Percentiles rank a stretch among this genome's conserved stretches.
Conservation (phyloP, 2,329 filamentous ascomycete genomes). For the Beauveria varroae region DNA sequence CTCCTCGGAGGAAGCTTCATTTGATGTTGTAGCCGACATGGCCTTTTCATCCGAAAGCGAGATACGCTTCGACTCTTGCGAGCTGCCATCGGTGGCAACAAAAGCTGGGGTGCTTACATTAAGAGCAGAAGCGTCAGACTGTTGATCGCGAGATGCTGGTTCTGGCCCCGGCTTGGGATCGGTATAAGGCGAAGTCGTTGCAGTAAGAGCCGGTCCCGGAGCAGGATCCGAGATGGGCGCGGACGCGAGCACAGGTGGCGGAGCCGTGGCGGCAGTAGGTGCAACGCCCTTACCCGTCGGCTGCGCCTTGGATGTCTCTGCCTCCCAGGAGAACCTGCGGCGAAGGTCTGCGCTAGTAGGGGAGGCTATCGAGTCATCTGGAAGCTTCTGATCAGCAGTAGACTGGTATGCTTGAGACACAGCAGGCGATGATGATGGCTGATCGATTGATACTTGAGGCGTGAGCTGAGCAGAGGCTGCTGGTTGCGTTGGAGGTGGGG, state of each 20-base stretch:
- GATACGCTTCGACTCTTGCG: slow-evolving; percentile 20
- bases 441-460: not conserved
- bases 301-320: slow-evolving; percentile 11
- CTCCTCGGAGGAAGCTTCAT: slow-evolving; percentile 29
- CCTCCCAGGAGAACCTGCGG: slow-evolving; percentile 33
- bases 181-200: not conserved
- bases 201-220: not conserved
- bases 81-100: not conserved
- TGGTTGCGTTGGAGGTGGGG: not conserved
- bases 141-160: slow-evolving; percentile 7
- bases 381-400: not conserved
- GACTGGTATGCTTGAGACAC: not conserved
- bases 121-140: not conserved
- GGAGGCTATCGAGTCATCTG: not conserved
- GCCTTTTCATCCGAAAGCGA: slow-evolving; percentile 41
- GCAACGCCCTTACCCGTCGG: not conserved
- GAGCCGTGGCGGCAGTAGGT: not conserved
- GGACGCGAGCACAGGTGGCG: not conserved
- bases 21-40: slow-evolving; percentile 26
- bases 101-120: not conserved
- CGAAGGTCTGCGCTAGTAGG: slow-evolving; percentile 13
- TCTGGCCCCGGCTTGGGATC: not conserved
- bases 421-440: not conserved
- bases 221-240: not conserved
- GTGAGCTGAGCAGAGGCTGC: not conserved